Conservation (phyloP, 2,329 filamentous ascomycete genomes). For the Colletotrichum costaricense region DNA sequence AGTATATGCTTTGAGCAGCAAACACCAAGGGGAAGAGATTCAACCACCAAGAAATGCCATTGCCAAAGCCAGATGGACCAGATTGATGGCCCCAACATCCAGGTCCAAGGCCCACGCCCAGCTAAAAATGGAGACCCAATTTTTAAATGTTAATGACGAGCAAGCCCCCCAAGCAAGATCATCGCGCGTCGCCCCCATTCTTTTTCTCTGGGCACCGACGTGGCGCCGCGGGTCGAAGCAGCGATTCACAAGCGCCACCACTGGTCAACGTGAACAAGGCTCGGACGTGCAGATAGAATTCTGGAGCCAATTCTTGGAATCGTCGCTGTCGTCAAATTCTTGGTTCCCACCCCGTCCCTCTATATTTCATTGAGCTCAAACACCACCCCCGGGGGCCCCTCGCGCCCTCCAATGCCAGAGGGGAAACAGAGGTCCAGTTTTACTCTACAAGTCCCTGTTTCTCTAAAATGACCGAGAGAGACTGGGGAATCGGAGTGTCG, state of each 20-base stretch:
- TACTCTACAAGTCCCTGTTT: slow-evolving; percentile 27
- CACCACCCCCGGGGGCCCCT: neutral
- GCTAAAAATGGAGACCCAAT: slow-evolving; percentile 1
- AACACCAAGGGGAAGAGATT: neutral
- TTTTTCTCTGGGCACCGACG: slow-evolving; percentile 31
- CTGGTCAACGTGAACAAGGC: slow-evolving; percentile 8
- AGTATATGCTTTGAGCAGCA: neutral
- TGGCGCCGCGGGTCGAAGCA: slow-evolving; percentile 9
- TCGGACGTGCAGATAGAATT: slow-evolving; percentile 23
- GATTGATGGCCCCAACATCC: neutral
- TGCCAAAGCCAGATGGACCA: neutral
- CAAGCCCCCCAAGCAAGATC: slow-evolving; percentile 23
- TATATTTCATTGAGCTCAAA: slow-evolving; percentile 5
- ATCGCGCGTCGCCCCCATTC: slow-evolving; percentile 12
- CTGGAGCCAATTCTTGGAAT: neutral
- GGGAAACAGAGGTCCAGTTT: slow-evolving; percentile 9
- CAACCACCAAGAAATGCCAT: no score
- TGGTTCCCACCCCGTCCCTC: neutral
- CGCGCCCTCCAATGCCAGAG: neutral
- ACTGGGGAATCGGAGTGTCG: neutral
- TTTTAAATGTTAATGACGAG: slow-evolving; percentile 19
- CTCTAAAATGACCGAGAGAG: slow-evolving; percentile 26
- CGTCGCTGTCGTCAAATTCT: neutral
- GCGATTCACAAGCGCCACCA: neutral
- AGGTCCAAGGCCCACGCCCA: neutral